Evolutionary conservation across 75 land plant species (phyloP).

Genomic region (Sequoia sempervirens): DNA sequence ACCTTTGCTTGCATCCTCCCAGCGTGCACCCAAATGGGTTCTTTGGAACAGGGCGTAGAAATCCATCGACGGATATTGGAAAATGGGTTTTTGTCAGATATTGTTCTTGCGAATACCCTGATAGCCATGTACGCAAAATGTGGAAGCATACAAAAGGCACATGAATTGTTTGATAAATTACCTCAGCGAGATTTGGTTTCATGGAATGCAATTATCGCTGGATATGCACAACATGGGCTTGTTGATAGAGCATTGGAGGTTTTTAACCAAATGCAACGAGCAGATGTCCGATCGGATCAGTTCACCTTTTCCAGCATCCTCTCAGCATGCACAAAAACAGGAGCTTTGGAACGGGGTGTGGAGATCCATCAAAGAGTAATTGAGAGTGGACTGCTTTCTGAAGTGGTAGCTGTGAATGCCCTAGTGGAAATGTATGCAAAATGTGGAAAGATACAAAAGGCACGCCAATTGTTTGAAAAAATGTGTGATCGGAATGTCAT

Average conservation of each 20-base stretch:
- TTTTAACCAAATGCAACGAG: constrained; percentile 12
- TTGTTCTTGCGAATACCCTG: background rate
- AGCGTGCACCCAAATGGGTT: background rate
- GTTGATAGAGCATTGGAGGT: constrained; percentile 3
- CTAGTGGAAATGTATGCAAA: constrained; percentile 23
- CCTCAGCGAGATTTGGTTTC: constrained; percentile 6
- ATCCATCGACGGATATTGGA: background rate
- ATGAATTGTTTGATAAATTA: constrained; percentile 12
- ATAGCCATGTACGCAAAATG: constrained; percentile 17
- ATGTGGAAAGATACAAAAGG: constrained; percentile 18
- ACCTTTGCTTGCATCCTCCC: background rate
- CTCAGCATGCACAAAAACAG: constrained; percentile 9
- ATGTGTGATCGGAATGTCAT: constrained; percentile 1
- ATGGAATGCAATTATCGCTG: constrained; percentile 23
- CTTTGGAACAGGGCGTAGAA: background rate
- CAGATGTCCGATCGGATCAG: constrained; percentile 9
- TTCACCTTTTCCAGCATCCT: constrained; percentile 5
- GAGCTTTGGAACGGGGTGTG: background rate
- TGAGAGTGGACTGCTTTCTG: constrained; percentile 4
- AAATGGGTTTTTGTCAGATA: background rate
- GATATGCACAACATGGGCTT: constrained; percentile 14
- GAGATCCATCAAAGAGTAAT: constrained; percentile 11
- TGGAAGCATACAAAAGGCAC: constrained; percentile 7
- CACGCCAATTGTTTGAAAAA: constrained; percentile 11
- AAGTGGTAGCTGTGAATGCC: constrained; percentile 8